Conservation (phyloP, 106 monocot genomes). For the Posidonia australis region DNA sequence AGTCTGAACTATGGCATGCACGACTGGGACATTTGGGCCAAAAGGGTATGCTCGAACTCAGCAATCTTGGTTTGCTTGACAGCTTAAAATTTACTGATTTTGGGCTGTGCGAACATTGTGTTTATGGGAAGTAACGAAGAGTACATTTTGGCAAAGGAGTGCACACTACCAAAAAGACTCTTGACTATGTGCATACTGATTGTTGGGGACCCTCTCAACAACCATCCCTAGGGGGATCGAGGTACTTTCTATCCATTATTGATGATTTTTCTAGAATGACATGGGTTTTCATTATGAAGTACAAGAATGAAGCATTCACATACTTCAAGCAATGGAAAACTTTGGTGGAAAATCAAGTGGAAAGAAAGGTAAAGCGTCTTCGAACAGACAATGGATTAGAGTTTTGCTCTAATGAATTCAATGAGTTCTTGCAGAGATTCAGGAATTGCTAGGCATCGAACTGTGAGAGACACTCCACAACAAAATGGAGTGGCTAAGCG, state of each 20-base stretch:
- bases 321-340: not conserved
- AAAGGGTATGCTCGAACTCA: not conserved
- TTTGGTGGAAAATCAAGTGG: conserved; percentile 4
- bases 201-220: too few species aligned
- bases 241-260: not conserved
- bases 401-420: too few species aligned
- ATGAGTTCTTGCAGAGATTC: conserved; percentile 1
- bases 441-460: not conserved
- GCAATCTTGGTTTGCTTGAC: not conserved
- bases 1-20: not conserved
- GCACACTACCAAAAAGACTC: not conserved
- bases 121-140: not conserved
- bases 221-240: too few species aligned
- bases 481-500: not conserved
- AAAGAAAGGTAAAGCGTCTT: too few species aligned
- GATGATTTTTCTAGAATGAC: conserved; percentile 6
- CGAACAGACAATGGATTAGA: too few species aligned
- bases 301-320: not conserved
- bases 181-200: conserved; percentile 1
- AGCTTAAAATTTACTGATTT: not conserved
- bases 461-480: not conserved
- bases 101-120: not conserved
- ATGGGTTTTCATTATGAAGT: conserved; percentile 5
- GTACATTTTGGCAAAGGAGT: not conserved
- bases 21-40: not conserved